Evolutionary conservation across 495 filamentous ascomycete species (phyloP).

Genomic region (Chaetomidium leptoderma): DNA sequence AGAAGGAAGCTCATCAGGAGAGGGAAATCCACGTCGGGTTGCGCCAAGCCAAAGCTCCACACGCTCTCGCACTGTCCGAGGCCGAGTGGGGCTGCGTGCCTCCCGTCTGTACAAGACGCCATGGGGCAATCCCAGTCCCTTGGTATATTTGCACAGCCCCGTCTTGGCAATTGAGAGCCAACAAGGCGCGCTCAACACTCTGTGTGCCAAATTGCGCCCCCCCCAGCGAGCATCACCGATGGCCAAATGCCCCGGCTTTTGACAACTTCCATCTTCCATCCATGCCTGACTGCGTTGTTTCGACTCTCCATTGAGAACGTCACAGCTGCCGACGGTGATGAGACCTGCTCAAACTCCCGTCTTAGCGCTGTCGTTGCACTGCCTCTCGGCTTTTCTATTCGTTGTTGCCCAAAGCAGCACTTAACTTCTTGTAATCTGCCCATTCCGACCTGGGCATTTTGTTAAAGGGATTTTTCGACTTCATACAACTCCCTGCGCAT

Average conservation of each 20-base stretch:
- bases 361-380: slow-evolving; percentile 3
- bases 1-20: slow-evolving; percentile 6
- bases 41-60: too few species aligned
- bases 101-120: too few species aligned
- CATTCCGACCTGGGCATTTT: neutral
- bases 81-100: too few species aligned
- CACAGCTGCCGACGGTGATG: slow-evolving; percentile 3
- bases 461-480: neutral
- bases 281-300: neutral
- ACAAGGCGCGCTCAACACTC: too few species aligned
- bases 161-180: too few species aligned
- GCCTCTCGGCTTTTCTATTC: neutral
- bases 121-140: too few species aligned
- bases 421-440: neutral
- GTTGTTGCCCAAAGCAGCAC: neutral
- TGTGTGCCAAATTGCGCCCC: too few species aligned
- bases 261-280: neutral
- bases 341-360: neutral
- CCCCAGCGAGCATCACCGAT: too few species aligned
- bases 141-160: too few species aligned
- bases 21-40: neutral
- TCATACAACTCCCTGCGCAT: neutral
- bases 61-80: too few species aligned
- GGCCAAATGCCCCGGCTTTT: too few species aligned
- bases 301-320: neutral